A percentile compares a stretch with the other conserved stretches of the same genome.
phyloP scores from a whole-genome alignment of 345 rosid species.

The rapeseed (Brassica napus) region DNA sequence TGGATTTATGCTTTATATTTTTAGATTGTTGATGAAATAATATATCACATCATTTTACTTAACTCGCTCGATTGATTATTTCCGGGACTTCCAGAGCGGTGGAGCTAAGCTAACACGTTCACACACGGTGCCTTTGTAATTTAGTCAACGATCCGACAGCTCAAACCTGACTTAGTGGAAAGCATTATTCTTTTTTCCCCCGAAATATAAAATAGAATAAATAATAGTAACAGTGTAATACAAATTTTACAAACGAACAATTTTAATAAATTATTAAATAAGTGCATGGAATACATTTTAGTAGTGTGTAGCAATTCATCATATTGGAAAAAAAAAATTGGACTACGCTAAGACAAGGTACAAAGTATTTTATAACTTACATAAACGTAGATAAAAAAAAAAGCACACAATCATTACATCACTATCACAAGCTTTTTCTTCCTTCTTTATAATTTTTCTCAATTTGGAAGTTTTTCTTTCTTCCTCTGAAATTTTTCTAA shows the following conservation, averaged over 20 bases:
- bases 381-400: neutral
- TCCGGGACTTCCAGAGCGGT: neutral
- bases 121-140: slow-evolving; percentile 1
- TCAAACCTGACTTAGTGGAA: slow-evolving; percentile 2
- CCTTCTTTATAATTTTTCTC: neutral
- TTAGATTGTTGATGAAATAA: neutral
- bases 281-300: slow-evolving; percentile 17
- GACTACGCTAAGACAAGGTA: slow-evolving; percentile 34
- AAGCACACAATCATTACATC: slow-evolving; percentile 19
- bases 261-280: slow-evolving; percentile 1
- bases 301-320: slow-evolving; percentile 24
- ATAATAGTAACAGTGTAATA: neutral
- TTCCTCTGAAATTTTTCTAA: slow-evolving; percentile 24
- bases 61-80: neutral
- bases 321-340: neutral
- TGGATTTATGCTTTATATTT: neutral
- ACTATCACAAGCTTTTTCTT: slow-evolving; percentile 21
- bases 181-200: neutral
- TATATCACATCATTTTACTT: neutral
- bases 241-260: neutral
- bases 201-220: neutral
- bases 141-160: slow-evolving; percentile 15
- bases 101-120: slow-evolving; percentile 17
- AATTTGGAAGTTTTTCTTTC: slow-evolving; percentile 15
- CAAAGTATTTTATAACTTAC: slow-evolving; percentile 25